A percentile compares a stretch with the other conserved stretches of the same genome.
Conservation (phyloP, 1,139 yeast species). For the Meyerozyma carpophila region DNA sequence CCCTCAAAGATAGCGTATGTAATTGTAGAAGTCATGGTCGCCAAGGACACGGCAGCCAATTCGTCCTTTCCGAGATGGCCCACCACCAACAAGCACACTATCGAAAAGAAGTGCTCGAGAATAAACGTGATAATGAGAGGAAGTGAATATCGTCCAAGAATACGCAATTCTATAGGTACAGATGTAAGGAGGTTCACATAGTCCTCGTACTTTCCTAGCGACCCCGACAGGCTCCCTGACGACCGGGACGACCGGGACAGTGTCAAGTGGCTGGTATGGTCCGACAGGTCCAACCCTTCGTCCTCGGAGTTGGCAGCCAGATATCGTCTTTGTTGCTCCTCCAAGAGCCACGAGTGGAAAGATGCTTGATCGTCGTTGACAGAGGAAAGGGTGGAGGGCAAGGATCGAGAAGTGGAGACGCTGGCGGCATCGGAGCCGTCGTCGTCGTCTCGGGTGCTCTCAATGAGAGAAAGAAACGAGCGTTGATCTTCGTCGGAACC, state of each 20-base stretch:
- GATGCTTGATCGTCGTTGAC: slow-evolving; percentile 51
- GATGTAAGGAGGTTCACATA: slow-evolving; percentile 43
- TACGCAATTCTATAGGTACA: slow-evolving; percentile 37
- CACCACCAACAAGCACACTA: slow-evolving; percentile 66
- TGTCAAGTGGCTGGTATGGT: slow-evolving; percentile 7
- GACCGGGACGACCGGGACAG: slow-evolving; percentile 3
- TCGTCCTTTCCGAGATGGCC: slow-evolving; percentile 70
- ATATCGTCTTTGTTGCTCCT: slow-evolving; percentile 61
- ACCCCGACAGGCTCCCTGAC: slow-evolving; percentile 9
- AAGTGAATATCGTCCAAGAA: slow-evolving; percentile 49
- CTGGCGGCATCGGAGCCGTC: slow-evolving; percentile 47
- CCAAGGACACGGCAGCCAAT: slow-evolving; percentile 78
- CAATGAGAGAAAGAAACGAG: slow-evolving; percentile 49
- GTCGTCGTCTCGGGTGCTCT: slow-evolving; percentile 35
- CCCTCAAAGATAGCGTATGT: slow-evolving; percentile 85
- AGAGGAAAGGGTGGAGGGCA: slow-evolving; percentile 58
- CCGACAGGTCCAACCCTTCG: slow-evolving; percentile 5
- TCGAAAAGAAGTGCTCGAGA: slow-evolving; percentile 65
- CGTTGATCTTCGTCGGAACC: slow-evolving; percentile 61
- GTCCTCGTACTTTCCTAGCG: slow-evolving; percentile 26
- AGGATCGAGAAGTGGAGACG: slow-evolving; percentile 49
- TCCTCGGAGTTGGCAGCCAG: slow-evolving; percentile 24
- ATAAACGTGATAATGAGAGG: slow-evolving; percentile 67
- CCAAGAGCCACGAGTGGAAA: slow-evolving; percentile 54
- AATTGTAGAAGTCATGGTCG: slow-evolving; percentile 83